Percentiles rank a stretch among this genome's conserved stretches.
Evolutionary conservation across 495 filamentous ascomycete genomes (phyloP).

Genomic region (Penicillium steckii): DNA sequence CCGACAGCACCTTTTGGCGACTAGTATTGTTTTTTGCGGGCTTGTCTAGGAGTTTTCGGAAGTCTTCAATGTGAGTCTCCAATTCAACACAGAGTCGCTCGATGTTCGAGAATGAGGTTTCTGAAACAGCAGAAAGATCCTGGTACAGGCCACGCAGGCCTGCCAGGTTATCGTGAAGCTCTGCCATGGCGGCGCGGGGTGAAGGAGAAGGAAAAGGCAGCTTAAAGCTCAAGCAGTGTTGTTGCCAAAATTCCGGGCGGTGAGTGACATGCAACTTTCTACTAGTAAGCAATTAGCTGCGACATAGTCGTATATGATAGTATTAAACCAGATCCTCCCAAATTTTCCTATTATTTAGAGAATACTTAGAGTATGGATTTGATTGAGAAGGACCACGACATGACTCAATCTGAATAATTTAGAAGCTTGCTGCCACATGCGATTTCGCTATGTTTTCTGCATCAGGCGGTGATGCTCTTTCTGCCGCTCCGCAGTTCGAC

Average conservation of each 20-base stretch:
- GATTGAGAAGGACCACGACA: too few relatives aligned
- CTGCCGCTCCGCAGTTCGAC: constrained; percentile 19
- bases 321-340: background rate
- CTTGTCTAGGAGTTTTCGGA: constrained; percentile 76
- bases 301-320: too few relatives aligned
- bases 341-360: too few relatives aligned
- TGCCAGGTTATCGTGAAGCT: constrained; percentile 60
- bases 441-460: background rate
- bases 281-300: too few relatives aligned
- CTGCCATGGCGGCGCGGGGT: constrained; percentile 40
- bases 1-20: constrained; percentile 56
- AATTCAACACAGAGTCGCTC: constrained; percentile 66
- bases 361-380: too few relatives aligned
- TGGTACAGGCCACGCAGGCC: constrained; percentile 73
- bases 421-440: too few relatives aligned
- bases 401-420: too few relatives aligned
- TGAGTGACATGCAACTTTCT: background rate
- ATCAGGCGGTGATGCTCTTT: constrained; percentile 13
- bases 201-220: constrained; percentile 20
- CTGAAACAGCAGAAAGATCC: constrained; percentile 68
- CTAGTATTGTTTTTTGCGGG: constrained; percentile 67
- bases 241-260: constrained; percentile 41
- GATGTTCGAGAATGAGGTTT: constrained; percentile 58
- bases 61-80: constrained; percentile 65
- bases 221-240: constrained; percentile 19